A percentile compares a stretch with the other conserved stretches of the same genome.
Evolutionary conservation across 129 eudicot genomes (phyloP).

Genomic region (Flaveria bidentis): DNA sequence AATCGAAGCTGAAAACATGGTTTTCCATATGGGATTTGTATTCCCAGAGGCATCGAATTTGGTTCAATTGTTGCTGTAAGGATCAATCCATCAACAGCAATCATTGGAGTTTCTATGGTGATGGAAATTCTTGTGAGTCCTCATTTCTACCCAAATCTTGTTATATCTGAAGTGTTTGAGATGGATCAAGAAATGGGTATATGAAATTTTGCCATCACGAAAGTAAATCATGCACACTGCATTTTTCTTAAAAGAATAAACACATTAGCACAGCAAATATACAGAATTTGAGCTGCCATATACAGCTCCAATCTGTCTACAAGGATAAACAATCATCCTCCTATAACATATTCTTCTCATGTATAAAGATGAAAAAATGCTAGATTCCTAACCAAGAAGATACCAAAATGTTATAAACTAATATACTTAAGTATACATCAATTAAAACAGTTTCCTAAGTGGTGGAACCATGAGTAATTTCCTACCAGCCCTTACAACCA

Average conservation of each 20-base stretch:
- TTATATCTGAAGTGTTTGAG: slow-evolving; percentile 43
- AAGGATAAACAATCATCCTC: no score
- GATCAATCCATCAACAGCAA: slow-evolving; percentile 88
- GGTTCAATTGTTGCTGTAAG: slow-evolving; percentile 74
- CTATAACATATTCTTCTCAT: not conserved
- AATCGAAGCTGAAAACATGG: slow-evolving; percentile 60
- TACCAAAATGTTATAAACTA: not conserved
- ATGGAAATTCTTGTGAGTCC: slow-evolving; percentile 66
- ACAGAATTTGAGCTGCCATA: not conserved
- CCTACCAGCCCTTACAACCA: slow-evolving; percentile 63
- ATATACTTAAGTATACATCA: slow-evolving; percentile 7
- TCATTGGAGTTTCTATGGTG: slow-evolving; percentile 86
- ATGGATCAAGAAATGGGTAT: slow-evolving; percentile 24
- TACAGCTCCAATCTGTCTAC: no score
- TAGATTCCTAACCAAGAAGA: not conserved
- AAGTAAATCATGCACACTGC: not conserved
- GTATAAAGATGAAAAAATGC: not conserved
- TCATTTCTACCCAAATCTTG: slow-evolving; percentile 74
- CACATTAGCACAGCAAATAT: not conserved
- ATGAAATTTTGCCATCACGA: not conserved
- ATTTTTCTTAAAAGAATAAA: not conserved
- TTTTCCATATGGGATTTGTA: slow-evolving; percentile 75
- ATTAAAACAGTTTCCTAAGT: slow-evolving; percentile 19
- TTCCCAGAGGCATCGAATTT: slow-evolving; percentile 78
- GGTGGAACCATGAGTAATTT: slow-evolving; percentile 67